These are phyloP conservation scores for Trichoderma sp. DNA, from an alignment of 2,329 filamentous ascomycete genomes.

Conservation along the genomic window DNA sequence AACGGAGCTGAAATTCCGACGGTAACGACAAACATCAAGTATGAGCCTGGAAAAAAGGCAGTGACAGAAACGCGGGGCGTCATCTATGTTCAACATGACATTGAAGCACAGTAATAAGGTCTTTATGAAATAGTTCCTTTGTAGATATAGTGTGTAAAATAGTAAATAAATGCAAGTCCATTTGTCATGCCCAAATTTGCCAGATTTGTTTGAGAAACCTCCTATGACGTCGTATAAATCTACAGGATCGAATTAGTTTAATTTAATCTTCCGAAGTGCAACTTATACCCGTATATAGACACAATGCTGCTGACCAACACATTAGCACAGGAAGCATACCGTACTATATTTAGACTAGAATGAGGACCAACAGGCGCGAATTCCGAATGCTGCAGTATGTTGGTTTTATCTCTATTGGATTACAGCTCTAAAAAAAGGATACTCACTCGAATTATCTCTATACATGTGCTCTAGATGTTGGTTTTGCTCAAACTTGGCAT, in stretches of 20 bases:
- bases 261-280: not conserved
- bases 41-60: not conserved
- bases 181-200: not conserved
- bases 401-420: not conserved
- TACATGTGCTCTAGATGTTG: not conserved
- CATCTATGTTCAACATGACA: not conserved
- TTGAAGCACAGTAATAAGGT: not conserved
- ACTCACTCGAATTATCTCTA: not conserved
- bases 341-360: not conserved
- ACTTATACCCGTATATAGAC: not conserved
- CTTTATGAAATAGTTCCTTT: not conserved
- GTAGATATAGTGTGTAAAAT: not conserved
- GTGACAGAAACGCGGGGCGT: not conserved
- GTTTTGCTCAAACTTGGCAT: not conserved
- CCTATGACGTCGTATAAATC: not conserved
- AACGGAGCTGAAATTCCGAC: not conserved
- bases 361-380: not conserved
- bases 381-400: not conserved
- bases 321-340: not conserved
- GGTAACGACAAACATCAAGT: not conserved
- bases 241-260: not conserved
- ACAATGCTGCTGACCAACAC: not conserved
- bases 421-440: not conserved
- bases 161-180: not conserved
- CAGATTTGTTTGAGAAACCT: not conserved